Percentiles rank a stretch among this genome's conserved stretches.
These are phyloP conservation scores for Hortiboletus flavorubellus DNA, from an alignment of 768 basidiomycete species.

Conservation along the genomic window DNA sequence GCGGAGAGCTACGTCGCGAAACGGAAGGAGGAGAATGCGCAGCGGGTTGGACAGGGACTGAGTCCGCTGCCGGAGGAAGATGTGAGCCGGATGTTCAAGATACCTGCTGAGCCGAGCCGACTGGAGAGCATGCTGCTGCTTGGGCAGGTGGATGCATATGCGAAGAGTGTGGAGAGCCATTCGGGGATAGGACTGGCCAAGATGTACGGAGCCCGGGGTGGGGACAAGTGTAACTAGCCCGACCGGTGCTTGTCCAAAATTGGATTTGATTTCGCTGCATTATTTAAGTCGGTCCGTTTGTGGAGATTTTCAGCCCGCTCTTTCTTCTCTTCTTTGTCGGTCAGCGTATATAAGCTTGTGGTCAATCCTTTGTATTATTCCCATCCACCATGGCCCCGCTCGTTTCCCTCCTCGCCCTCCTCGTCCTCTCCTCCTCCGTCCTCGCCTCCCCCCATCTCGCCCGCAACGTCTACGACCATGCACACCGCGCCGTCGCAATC, in stretches of 20 bases:
- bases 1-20: constrained; percentile 80
- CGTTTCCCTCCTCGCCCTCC: constrained; percentile 41
- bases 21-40: constrained; percentile 84
- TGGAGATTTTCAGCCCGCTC: background rate
- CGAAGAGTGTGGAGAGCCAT: constrained; percentile 67
- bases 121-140: constrained; percentile 82
- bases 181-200: constrained; percentile 68
- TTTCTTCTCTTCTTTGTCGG: background rate
- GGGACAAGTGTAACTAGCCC: background rate
- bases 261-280: background rate
- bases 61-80: constrained; percentile 87
- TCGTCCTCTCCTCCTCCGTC: constrained; percentile 40
- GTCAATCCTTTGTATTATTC: constrained; percentile 14
- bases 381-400: constrained; percentile 31
- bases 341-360: constrained; percentile 10
- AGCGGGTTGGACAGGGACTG: constrained; percentile 76
- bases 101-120: constrained; percentile 83
- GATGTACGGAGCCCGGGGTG: constrained; percentile 70
- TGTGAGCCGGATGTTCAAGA: constrained; percentile 79
- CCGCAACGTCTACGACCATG: constrained; percentile 24
- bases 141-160: constrained; percentile 85
- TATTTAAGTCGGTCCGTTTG: background rate
- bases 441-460: constrained; percentile 37
- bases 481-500: constrained; percentile 16
- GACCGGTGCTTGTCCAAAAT: background rate